These are phyloP conservation scores for Garcia nutans DNA, from an alignment of 345 rosid species.

Conservation along the genomic window DNA sequence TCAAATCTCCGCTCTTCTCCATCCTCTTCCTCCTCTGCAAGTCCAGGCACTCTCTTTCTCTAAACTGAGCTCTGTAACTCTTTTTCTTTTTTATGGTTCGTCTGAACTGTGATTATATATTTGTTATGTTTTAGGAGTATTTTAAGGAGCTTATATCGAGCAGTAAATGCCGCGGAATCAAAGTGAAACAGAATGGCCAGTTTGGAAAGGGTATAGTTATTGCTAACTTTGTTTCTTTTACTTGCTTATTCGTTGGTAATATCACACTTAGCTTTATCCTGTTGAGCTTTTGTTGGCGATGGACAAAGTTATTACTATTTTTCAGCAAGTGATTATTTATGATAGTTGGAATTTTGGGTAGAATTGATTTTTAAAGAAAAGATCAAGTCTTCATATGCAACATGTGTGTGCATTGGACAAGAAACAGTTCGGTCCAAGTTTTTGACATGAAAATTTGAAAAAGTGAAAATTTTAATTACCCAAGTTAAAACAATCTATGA, in stretches of 20 bases:
- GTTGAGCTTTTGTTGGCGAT: neutral
- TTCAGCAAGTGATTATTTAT: neutral
- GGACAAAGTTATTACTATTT: neutral
- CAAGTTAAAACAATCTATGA: neutral
- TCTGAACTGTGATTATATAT: neutral
- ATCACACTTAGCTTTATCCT: neutral
- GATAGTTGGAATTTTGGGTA: neutral
- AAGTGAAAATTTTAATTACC: neutral
- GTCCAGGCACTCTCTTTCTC: conserved; percentile 44
- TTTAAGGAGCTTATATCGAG: conserved; percentile 53
- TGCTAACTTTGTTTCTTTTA: neutral
- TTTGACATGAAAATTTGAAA: neutral
- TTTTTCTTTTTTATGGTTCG: neutral
- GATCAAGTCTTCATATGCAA: neutral
- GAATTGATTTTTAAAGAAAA: neutral
- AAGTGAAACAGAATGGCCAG: conserved; percentile 43
- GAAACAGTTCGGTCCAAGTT: neutral
- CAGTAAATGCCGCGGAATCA: conserved; percentile 48
- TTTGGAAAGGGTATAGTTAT: conserved; percentile 53
- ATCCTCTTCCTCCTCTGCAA: conserved; percentile 50
- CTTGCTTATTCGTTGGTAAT: neutral
- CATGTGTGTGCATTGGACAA: neutral
- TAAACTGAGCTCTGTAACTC: neutral
- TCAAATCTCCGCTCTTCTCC: conserved; percentile 64
- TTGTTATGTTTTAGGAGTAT: conserved; percentile 52